A percentile compares a stretch with the other conserved stretches of the same genome.
phyloP scores from a whole-genome alignment of 208 protist genomes.

The Phytomonas serpens region DNA sequence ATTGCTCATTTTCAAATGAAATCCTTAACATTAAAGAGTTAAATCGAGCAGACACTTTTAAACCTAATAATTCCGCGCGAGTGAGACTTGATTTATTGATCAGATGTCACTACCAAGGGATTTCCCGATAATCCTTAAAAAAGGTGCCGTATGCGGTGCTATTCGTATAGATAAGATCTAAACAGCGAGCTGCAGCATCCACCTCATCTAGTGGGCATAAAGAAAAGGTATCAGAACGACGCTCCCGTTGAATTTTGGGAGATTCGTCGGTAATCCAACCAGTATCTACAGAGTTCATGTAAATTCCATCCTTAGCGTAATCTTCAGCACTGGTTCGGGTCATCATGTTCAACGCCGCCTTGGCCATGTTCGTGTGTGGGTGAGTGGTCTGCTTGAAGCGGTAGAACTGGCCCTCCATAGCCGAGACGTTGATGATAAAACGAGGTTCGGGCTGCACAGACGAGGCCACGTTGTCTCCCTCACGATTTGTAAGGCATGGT shows the following conservation, averaged over 20 bases:
- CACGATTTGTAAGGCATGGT: constrained; percentile 64
- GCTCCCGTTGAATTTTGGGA: constrained; percentile 79
- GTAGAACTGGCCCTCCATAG: constrained; percentile 97
- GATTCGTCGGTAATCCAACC: constrained; percentile 97
- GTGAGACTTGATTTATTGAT: neutral
- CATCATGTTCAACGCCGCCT: constrained; percentile 98
- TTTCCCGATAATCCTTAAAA: constrained; percentile 88
- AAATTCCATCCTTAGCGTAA: constrained; percentile 91
- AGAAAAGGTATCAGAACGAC: constrained; percentile 43
- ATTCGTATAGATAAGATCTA: constrained; percentile 92
- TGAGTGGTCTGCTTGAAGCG: constrained; percentile 91
- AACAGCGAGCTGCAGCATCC: constrained; percentile 93
- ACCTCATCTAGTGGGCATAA: constrained; percentile 93
- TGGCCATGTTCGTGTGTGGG: constrained; percentile 98
- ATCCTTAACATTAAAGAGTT: neutral
- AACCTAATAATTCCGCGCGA: neutral
- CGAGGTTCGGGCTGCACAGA: constrained; percentile 45
- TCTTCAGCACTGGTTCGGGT: constrained; percentile 90
- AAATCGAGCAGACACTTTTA: neutral
- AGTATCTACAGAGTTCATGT: constrained; percentile 97
- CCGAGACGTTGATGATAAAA: constrained; percentile 97
- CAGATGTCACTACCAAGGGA: constrained; percentile 52
- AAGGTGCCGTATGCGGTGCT: constrained; percentile 74
- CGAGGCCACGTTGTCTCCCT: constrained; percentile 22
- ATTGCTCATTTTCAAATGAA: neutral